phyloP scores from a whole-genome alignment of 1,284 basidiomycete genomes.

The Heterobasidion occidentale region DNA sequence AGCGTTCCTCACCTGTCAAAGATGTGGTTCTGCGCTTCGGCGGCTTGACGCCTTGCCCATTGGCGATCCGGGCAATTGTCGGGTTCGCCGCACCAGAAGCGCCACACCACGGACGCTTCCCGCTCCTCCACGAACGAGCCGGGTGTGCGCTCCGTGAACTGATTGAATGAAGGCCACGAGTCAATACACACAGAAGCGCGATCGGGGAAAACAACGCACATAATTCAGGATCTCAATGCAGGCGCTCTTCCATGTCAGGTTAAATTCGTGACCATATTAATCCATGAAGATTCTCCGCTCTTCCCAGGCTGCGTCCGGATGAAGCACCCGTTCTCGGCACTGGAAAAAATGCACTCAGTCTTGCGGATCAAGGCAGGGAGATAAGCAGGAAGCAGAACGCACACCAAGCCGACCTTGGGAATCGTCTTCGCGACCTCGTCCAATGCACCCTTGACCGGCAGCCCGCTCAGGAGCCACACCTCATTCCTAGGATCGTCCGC shows the following conservation, averaged over 20 bases:
- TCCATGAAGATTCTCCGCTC: slow-evolving; percentile 44
- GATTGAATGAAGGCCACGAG: neutral
- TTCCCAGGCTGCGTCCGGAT: slow-evolving; percentile 49
- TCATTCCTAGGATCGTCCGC: slow-evolving; percentile 62
- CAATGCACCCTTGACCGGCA: slow-evolving; percentile 50
- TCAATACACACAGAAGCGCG: neutral
- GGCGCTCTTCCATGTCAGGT: slow-evolving; percentile 71
- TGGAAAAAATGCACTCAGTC: slow-evolving; percentile 17
- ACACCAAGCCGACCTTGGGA: slow-evolving; percentile 73
- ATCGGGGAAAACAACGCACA: slow-evolving; percentile 33
- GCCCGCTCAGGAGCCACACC: slow-evolving; percentile 78
- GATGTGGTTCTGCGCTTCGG: slow-evolving; percentile 87
- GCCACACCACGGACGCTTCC: slow-evolving; percentile 79
- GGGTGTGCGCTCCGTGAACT: slow-evolving; percentile 87
- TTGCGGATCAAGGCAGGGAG: neutral
- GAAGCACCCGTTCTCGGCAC: slow-evolving; percentile 85
- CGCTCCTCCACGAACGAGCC: slow-evolving; percentile 81
- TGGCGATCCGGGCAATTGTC: slow-evolving; percentile 48
- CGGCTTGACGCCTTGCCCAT: slow-evolving; percentile 81
- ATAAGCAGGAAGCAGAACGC: slow-evolving; percentile 19
- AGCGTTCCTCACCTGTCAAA: slow-evolving; percentile 54
- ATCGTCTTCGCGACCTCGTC: slow-evolving; percentile 53
- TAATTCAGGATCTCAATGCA: slow-evolving; percentile 80
- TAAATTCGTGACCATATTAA: slow-evolving; percentile 75
- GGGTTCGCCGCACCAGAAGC: slow-evolving; percentile 62